Percentiles rank a stretch among this genome's conserved stretches.
Conservation (phyloP, 2,329 filamentous ascomycete genomes). For the Clathrospora elynae region DNA sequence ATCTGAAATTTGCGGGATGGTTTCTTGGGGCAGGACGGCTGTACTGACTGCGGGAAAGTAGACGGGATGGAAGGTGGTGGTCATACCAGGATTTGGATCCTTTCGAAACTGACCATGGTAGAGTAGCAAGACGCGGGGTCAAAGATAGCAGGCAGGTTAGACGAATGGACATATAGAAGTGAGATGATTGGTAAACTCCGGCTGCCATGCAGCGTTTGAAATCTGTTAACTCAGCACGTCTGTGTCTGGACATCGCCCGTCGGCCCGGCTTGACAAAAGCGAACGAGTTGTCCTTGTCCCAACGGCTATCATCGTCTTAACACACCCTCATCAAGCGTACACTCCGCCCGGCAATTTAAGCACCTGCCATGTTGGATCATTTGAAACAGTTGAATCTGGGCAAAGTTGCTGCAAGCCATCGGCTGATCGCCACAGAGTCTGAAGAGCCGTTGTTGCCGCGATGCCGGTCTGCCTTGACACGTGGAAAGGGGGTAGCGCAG, state of each 20-base stretch:
- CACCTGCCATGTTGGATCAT: conserved; percentile 13
- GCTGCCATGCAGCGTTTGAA: neutral
- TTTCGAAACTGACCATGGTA: conserved; percentile 6
- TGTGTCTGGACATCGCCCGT: no score
- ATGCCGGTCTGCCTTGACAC: conserved; percentile 3
- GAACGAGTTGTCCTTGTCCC: conserved; percentile 1
- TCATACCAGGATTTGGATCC: conserved; percentile 4
- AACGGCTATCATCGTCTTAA: neutral
- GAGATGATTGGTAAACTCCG: conserved; percentile 1
- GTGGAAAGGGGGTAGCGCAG: conserved; percentile 1
- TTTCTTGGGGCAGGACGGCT: conserved; percentile 11
- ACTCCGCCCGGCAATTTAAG: conserved; percentile 3
- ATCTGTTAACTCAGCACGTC: no score
- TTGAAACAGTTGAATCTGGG: conserved; percentile 13
- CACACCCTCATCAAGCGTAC: neutral
- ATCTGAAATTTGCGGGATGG: conserved; percentile 10
- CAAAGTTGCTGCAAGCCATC: conserved; percentile 22
- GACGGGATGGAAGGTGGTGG: conserved; percentile 8
- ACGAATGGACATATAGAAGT: conserved; percentile 6
- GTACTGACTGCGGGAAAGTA: conserved; percentile 10
- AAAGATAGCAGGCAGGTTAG: conserved; percentile 1
- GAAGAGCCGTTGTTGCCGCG: conserved; percentile 10
- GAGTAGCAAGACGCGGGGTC: conserved; percentile 24
- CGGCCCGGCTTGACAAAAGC: neutral
- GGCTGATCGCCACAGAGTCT: conserved; percentile 10